Conservation (phyloP, 2,329 filamentous ascomycete species). For the Alternaria dauci region DNA sequence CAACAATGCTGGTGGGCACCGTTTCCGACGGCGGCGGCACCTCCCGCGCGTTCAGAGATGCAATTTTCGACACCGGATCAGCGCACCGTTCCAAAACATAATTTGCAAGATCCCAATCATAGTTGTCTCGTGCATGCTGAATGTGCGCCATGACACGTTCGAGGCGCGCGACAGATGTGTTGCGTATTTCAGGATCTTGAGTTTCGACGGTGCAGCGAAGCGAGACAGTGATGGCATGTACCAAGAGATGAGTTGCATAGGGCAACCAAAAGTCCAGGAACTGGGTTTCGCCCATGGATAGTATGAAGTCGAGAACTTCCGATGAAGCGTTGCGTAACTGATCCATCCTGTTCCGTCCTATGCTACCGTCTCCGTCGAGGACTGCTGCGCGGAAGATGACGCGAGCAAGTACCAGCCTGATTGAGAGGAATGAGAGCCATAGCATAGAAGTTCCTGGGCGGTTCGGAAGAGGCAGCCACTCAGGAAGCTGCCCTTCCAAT, state of each 20-base stretch:
- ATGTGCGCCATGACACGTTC: conserved; percentile 59
- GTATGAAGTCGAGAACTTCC: conserved; percentile 60
- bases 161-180: conserved; percentile 57
- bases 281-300: conserved; percentile 56
- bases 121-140: conserved; percentile 57
- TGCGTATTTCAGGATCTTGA: conserved; percentile 56
- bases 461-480: conserved; percentile 42
- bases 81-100: conserved; percentile 60
- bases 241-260: conserved; percentile 61
- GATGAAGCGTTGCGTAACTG: conserved; percentile 61
- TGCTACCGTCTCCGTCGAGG: conserved; percentile 32
- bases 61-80: conserved; percentile 50
- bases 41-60: conserved; percentile 36
- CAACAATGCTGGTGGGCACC: conserved; percentile 23
- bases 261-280: conserved; percentile 63
- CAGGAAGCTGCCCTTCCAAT: conserved; percentile 46
- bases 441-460: conserved; percentile 49
- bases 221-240: conserved; percentile 62
- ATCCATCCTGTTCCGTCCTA: conserved; percentile 47
- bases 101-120: conserved; percentile 65
- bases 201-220: conserved; percentile 63
- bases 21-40: conserved; percentile 29
- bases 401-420: conserved; percentile 51
- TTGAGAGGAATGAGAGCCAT: conserved; percentile 53
- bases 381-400: conserved; percentile 46